Base-by-base conservation (phyloP, 768 basidiomycete genomes). In the Exidia glandulosa region DNA sequence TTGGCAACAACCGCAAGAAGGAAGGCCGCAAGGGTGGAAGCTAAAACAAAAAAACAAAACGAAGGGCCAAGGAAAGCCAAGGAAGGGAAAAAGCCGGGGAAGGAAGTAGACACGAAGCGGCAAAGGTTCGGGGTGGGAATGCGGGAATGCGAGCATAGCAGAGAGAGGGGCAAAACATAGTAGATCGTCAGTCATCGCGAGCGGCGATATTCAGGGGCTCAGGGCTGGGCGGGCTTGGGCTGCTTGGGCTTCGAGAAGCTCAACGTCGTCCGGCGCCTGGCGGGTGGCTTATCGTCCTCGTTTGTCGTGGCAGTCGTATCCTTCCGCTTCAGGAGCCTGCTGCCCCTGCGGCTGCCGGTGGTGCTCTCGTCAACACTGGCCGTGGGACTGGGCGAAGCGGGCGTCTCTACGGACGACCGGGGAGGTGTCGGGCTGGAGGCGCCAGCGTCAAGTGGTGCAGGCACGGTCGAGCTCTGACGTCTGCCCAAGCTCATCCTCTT, bases 401-500 rank as follows among this genome's bases (percentile, higher is more conserved):
- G 50, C 23, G 50, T 27, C 25, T 54, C 50, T 6, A 19, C 41
- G 5, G 41, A 6, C 27, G 50, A 14, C 25, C 25, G 16, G 16
- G 25, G 7, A 12, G 14, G 14, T 13, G 50, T 54, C 50, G 50
- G 50, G 16, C 25, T 54, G 7, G 50, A n/a, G 16, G 50, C 50
- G 27, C 50, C 30, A 23, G 25, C 50, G 50, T 31, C 30, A 14
- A 19, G 16, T 19, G 50, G 25, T 13, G 50, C 13, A 4, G 50
- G 30, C 12, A 54, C 50, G 27, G 16, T 31, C 50, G 50, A 13
- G 50, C 50, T 54, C 50, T 29, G 27, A 9, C 50, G 50, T 4
- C 50, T 23, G 10, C 50, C 50, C 27, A 54, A 27, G 30, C 50
- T 54, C 27, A 54, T 54, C 14, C 50, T 77, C 61, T 88, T 76